phyloP scores from a whole-genome alignment of 805 yeast species.

The Kodamaea hsintzibuensis region DNA sequence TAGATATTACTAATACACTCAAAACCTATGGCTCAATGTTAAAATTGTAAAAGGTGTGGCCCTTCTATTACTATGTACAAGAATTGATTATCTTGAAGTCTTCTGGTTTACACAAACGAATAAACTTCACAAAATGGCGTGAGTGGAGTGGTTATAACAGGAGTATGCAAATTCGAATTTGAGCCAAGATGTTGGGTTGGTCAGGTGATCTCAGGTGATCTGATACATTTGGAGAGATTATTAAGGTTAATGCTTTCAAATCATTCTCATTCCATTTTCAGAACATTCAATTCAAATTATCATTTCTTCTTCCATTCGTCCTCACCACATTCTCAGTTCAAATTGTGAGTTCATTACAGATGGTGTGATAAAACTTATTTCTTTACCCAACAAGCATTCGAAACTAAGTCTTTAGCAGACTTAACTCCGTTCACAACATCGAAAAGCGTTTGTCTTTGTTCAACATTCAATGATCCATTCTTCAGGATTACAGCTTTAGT shows the following conservation, averaged over 20 bases:
- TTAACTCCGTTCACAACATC: constrained; percentile 32
- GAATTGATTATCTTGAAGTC: background rate
- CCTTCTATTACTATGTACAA: background rate
- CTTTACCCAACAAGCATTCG: constrained; percentile 28
- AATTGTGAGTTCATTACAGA: too few species aligned
- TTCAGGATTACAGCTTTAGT: constrained; percentile 25
- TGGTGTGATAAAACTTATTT: background rate
- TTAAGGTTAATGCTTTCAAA: too few species aligned
- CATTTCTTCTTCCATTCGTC: background rate
- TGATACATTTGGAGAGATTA: too few species aligned
- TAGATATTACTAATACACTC: background rate
- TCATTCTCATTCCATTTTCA: background rate
- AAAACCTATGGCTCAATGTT: background rate
- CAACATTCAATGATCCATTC: constrained; percentile 29
- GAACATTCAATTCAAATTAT: background rate
- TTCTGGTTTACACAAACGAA: background rate
- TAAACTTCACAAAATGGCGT: too few species aligned
- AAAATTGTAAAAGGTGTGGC: background rate
- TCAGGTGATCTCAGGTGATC: background rate
- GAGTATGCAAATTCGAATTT: background rate
- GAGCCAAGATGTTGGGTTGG: background rate
- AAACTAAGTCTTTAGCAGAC: constrained; percentile 26
- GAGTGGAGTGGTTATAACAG: background rate
- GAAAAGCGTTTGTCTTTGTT: constrained; percentile 30
- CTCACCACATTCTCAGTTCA: background rate